Percentiles rank a stretch among this genome's conserved stretches.
phyloP scores from a whole-genome alignment of 768 basidiomycete genomes.

The Roridomyces roridus region DNA sequence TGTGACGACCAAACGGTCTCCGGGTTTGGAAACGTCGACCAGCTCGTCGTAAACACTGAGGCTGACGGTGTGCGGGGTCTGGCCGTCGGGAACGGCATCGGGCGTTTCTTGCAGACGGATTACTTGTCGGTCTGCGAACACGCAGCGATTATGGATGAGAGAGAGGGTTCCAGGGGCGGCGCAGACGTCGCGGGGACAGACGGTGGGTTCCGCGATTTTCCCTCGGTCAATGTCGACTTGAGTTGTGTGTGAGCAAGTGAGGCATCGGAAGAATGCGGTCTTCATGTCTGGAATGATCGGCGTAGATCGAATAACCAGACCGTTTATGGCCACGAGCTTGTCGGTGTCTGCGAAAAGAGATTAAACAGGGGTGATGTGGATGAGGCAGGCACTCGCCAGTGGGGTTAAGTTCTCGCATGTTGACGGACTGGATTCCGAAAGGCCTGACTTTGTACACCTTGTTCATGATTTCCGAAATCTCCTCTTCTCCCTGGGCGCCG shows the following conservation, averaged over 20 bases:
- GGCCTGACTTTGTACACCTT: slow-evolving; percentile 94
- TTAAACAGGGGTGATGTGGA: no score
- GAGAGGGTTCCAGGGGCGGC: slow-evolving; percentile 88
- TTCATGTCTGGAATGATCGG: slow-evolving; percentile 99
- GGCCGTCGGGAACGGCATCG: slow-evolving; percentile 96
- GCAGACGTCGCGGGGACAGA: slow-evolving; percentile 94
- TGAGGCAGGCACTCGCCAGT: slow-evolving; percentile 71
- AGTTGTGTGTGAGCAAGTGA: slow-evolving; percentile 95
- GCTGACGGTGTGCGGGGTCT: slow-evolving; percentile 97
- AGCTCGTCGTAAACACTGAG: slow-evolving; percentile 98
- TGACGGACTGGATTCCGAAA: slow-evolving; percentile 81
- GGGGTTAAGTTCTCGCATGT: slow-evolving; percentile 96
- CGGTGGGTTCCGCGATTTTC: slow-evolving; percentile 90
- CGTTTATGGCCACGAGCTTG: slow-evolving; percentile 95
- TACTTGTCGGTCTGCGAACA: slow-evolving; percentile 95
- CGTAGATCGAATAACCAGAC: slow-evolving; percentile 95
- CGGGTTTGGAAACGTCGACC: slow-evolving; percentile 95
- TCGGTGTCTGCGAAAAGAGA: slow-evolving; percentile 80
- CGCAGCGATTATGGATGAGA: slow-evolving; percentile 95
- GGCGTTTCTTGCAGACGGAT: slow-evolving; percentile 97
- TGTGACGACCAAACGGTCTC: slow-evolving; percentile 88
- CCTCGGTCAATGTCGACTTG: slow-evolving; percentile 98
- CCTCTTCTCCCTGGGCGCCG: slow-evolving; percentile 78
- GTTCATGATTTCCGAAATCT: slow-evolving; percentile 87
- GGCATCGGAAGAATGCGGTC: slow-evolving; percentile 96